A percentile compares a stretch with the other conserved stretches of the same genome.
Conservation (phyloP, 352 stramenopile species). For the Phytopythium chamaehyphon region DNA sequence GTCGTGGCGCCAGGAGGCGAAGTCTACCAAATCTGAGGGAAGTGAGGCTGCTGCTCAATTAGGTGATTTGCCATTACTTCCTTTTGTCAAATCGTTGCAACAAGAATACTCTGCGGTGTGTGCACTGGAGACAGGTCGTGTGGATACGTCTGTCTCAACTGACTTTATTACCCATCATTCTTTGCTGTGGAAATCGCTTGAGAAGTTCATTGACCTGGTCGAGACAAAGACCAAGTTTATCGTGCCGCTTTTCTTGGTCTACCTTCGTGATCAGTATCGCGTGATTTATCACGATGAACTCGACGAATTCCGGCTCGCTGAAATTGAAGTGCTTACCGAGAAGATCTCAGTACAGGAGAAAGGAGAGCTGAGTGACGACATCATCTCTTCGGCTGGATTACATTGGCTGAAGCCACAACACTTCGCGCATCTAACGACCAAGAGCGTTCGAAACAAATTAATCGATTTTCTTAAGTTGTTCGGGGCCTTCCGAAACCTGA, state of each 20-base stretch:
- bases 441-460: conserved; percentile 75
- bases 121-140: conserved; percentile 44
- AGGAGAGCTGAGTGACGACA: neutral
- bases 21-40: neutral
- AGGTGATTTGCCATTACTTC: neutral
- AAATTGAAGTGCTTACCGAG: conserved; percentile 44
- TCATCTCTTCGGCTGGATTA: neutral
- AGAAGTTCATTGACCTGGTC: conserved; percentile 67
- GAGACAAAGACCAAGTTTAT: conserved; percentile 87
- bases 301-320: conserved; percentile 24
- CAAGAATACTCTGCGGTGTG: conserved; percentile 51
- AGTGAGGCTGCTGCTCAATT: too few relatives aligned
- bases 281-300: conserved; percentile 75
- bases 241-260: conserved; percentile 80
- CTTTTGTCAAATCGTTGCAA: conserved; percentile 6
- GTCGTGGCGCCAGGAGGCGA: conserved; percentile 30
- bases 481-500: conserved; percentile 82
- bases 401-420: conserved; percentile 22
- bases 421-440: conserved; percentile 55
- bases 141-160: conserved; percentile 43
- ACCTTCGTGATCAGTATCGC: conserved; percentile 79
- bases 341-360: conserved; percentile 29
- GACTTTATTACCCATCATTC: conserved; percentile 71
- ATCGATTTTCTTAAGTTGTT: conserved; percentile 84
- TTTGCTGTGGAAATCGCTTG: conserved; percentile 77